phyloP scores from a whole-genome alignment of 208 protist species.

The Angomonas ambiguus region DNA sequence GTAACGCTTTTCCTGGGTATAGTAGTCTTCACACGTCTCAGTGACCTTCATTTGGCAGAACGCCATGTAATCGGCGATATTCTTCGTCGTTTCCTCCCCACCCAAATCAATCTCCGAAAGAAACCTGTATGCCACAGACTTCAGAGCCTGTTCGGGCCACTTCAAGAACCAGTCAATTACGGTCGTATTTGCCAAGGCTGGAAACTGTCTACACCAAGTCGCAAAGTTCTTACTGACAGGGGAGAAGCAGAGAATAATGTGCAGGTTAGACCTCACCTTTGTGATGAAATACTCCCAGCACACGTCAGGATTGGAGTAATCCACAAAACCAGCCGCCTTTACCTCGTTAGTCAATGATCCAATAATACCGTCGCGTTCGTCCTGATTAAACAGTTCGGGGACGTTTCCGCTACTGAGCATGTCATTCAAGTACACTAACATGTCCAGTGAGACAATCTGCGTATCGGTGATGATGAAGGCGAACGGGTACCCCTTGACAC shows the following conservation, averaged over 20 bases:
- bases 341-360: conserved; percentile 91
- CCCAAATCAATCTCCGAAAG: conserved; percentile 91
- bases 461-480: conserved; percentile 97
- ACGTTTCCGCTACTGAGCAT: conserved; percentile 97
- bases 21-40: conserved; percentile 92
- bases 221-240: conserved; percentile 97
- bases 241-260: conserved; percentile 97
- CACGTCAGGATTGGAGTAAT: conserved; percentile 90
- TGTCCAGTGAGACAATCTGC: conserved; percentile 96
- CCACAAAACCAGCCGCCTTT: conserved; percentile 81
- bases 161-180: conserved; percentile 99
- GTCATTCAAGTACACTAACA: conserved; percentile 98
- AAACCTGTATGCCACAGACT: conserved; percentile 94
- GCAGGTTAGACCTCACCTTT: conserved; percentile 95
- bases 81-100: conserved; percentile 71
- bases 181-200: conserved; percentile 96
- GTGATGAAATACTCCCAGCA: conserved; percentile 96
- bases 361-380: conserved; percentile 90
- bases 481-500: conserved; percentile 92
- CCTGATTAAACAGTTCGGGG: conserved; percentile 93
- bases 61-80: conserved; percentile 95
- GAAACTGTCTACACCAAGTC: conserved; percentile 96
- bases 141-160: conserved; percentile 97
- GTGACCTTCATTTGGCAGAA: conserved; percentile 94
- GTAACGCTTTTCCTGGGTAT: conserved; percentile 92